Evolutionary conservation across 1,284 basidiomycete genomes (phyloP).

Genomic region (Cutaneotrichosporon sp.): DNA sequence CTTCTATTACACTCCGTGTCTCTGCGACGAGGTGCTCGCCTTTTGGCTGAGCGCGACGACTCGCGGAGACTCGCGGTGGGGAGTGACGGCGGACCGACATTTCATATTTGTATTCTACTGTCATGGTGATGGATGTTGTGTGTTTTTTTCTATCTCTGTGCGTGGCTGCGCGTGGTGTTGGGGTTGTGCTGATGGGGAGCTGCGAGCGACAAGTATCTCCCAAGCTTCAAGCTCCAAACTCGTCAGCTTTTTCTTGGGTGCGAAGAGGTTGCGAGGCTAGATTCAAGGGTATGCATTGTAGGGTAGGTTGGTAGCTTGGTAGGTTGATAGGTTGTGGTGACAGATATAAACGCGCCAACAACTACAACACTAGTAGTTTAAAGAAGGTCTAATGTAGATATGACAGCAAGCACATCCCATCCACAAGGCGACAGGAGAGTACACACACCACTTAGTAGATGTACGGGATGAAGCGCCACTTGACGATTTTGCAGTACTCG

Average conservation of each 20-base stretch:
- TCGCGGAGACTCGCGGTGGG: constrained; percentile 21
- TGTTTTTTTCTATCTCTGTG: background rate
- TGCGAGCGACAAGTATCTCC: too few species aligned
- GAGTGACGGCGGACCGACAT: constrained; percentile 32
- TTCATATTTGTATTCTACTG: constrained; percentile 6
- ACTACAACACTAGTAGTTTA: background rate
- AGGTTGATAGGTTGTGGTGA: background rate
- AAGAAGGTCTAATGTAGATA: too few species aligned
- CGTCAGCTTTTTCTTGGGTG: too few species aligned
- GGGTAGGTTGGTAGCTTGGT: constrained; percentile 2
- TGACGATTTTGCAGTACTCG: constrained; percentile 75
- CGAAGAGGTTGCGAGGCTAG: background rate
- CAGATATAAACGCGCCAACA: background rate
- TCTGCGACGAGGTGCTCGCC: constrained; percentile 28
- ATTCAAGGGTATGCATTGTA: constrained; percentile 6
- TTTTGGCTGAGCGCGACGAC: constrained; percentile 31
- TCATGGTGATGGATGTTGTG: background rate
- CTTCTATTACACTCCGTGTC: constrained; percentile 13
- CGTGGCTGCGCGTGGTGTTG: background rate
- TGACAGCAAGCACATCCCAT: too few species aligned
- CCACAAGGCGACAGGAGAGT: too few species aligned
- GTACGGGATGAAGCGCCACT: constrained; percentile 81
- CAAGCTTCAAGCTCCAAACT: too few species aligned
- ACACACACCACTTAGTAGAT: constrained; percentile 50
- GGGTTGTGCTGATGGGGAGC: background rate